Base-by-base conservation (phyloP, 805 yeast species). In the Ogataea ganodermae region DNA sequence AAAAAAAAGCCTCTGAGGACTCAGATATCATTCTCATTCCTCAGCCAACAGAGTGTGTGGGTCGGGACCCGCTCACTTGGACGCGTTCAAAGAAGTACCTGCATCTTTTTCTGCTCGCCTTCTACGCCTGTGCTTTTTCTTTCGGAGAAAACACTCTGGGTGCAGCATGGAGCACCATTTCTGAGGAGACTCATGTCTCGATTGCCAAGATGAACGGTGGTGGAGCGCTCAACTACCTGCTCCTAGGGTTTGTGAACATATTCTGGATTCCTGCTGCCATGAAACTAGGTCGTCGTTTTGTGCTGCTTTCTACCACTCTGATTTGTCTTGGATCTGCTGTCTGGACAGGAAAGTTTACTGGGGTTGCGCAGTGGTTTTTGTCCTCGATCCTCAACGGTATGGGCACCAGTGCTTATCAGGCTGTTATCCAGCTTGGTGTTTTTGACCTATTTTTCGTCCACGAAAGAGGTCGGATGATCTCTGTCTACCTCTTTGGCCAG, bases 401-500 rank as follows among this genome's bases (percentile, higher is more conserved):
- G 4, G 53, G 55, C 8, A 51, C 55, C 2, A 39, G 50, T 43
- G 55, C 53, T 12, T 51, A 51, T 26, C 53, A 53, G 30, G 51
- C 60, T 8, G 52, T 53, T 7, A 53, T 58, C 24, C 60, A 58
- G 23, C 46, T 57, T 26, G 38, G 55, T 4, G 49, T 58, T 12
- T 51, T 54, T 16, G 61, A 58, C 35, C 27, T 58, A 42, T 57
- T 57, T 35, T 58, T 51, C 24, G 57, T 58, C 12, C 62, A 58
- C 35, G 58, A 55, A 31, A 40, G 61, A 23, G 62, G 61, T 3
- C 43, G 57, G 30, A 53, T 55, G 60, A 49, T 55, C 24, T 54
- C 57, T 9, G 51, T 58, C 17, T 58, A 51, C 40, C 39, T 58
- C 40, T 49, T 58, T n/a, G 55, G 58, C 7, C 55, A 55, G 13